Conservation (phyloP, 2,329 filamentous ascomycete species). For the Cercospora brassicicola region DNA sequence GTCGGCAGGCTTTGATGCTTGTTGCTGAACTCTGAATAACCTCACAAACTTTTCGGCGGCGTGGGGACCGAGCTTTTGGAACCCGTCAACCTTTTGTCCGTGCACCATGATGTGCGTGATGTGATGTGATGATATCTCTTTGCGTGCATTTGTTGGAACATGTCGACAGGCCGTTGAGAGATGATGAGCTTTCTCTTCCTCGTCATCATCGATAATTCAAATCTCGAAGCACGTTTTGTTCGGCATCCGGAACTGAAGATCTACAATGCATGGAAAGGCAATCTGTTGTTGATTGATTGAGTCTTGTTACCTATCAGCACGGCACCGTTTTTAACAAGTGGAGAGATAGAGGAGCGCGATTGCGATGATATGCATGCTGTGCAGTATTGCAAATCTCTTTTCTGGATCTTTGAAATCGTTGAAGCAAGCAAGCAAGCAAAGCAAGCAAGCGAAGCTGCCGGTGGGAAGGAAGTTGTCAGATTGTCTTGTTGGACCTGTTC, state of each 20-base stretch:
- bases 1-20: neutral
- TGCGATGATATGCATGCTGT: neutral
- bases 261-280: neutral
- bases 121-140: neutral
- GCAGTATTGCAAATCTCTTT: too few relatives aligned
- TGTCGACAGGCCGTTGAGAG: neutral
- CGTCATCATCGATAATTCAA: neutral
- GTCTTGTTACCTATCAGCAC: neutral
- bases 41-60: neutral
- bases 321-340: neutral
- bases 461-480: neutral
- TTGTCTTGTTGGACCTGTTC: neutral
- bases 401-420: neutral
- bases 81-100: neutral
- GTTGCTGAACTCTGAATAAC: neutral
- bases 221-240: neutral
- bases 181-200: neutral
- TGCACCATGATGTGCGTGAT: neutral
- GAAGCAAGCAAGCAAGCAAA: neutral
- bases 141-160: neutral
- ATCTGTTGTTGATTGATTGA: neutral
- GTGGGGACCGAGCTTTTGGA: neutral
- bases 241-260: neutral
- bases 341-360: neutral
- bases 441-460: neutral